A percentile compares a stretch with the other conserved stretches of the same genome.
These are phyloP conservation scores for Schrenkiella parvula DNA, from an alignment of 345 rosid genomes.

Conservation along the genomic window DNA sequence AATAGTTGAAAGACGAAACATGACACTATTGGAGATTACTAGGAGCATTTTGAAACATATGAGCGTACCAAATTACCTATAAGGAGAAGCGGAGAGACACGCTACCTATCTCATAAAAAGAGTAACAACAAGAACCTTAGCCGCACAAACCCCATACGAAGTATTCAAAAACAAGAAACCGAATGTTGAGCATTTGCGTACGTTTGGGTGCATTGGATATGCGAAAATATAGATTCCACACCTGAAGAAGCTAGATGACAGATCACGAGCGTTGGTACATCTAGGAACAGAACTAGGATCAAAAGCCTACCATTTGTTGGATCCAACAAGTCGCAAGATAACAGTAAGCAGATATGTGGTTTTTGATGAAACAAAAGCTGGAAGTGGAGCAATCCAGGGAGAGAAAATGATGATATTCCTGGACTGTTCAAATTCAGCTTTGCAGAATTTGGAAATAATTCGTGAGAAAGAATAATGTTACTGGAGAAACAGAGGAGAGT, in stretches of 20 bases:
- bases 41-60: neutral
- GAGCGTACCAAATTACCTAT: neutral
- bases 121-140: neutral
- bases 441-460: no score
- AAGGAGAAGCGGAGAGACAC: neutral
- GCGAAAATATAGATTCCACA: neutral
- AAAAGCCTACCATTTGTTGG: neutral
- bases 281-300: neutral
- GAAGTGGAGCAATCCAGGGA: no score
- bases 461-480: no score
- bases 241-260: neutral
- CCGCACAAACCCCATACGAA: neutral
- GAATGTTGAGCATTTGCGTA: neutral
- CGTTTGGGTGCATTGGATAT: neutral
- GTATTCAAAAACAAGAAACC: neutral
- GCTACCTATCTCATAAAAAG: neutral
- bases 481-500: neutral
- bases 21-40: neutral
- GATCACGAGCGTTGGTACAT: neutral
- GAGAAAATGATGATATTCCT: no score
- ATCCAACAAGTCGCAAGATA: neutral
- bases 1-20: neutral
- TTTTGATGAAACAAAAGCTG: neutral
- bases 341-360: neutral
- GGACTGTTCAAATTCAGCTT: no score